Evolutionary conservation across 2,329 filamentous ascomycete species (phyloP), one percentile per base, ranked within the genome.

Genomic region (Botrytis byssoidea): DNA sequence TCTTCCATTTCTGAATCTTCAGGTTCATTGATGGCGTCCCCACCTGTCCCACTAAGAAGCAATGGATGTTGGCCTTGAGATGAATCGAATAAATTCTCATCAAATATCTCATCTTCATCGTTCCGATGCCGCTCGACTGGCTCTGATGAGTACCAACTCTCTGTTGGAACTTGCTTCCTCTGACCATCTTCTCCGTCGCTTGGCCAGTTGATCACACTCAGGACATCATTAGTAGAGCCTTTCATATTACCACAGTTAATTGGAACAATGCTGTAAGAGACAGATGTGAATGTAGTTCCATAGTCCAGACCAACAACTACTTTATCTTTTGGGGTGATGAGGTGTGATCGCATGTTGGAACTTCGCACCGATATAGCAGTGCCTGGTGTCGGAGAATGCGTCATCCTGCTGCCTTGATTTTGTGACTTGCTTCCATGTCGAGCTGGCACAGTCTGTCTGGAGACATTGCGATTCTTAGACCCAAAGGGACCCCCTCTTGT

Each of bases 71-170:
- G 29, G 12, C 32, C 60, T n/a, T 74, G n/a, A 16, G 9, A 70
- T 25, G 18, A 46, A 63, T 71, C 72, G n/a, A 71, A 74, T 35
- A 74, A 6, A 40, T 71, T 65, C 10, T 74, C 59, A 46, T 48
- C 72, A 25, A 71, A 37, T 29, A 59, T 51, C 18, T 66, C 37
- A 22, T 60, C 60, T 12, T 71, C 51, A 48, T 44, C 57, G 14
- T 40, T 35, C 25, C 4, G 25, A 25, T 64, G 22, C 10, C 72
- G 35, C 35, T 71, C 48, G 4, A 73, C 71, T 1, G 75, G 63
- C 1, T 70, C 59, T 8, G 69, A 35, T 8, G 75, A 74, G 59
- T 78, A 78, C 77, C 77, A 78, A 46, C 65, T 75, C 37, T 78
- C 74, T 0, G 75, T 77, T 57, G 77, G 77, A 1, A 78, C 72